Evolutionary conservation across 371 early-diverging fungal genomes (phyloP).

Genomic region (Haplosporangium sp.): DNA sequence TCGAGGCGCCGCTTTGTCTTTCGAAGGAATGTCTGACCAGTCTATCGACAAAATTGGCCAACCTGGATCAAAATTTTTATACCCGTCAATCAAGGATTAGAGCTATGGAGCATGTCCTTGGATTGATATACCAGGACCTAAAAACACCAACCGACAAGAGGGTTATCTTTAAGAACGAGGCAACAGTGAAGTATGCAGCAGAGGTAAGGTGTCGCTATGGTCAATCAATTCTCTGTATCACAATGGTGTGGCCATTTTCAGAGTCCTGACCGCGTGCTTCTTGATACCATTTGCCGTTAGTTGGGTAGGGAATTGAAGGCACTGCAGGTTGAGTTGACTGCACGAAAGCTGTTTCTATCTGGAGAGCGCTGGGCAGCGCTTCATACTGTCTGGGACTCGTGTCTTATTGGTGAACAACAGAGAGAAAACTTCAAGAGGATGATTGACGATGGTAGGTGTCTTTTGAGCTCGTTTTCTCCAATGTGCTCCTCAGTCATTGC

Average conservation of each 20-base stretch:
- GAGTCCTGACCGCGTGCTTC: too few species aligned
- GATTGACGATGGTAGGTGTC: constrained; percentile 49
- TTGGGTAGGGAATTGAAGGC: constrained; percentile 56
- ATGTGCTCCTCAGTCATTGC: neutral
- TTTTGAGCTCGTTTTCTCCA: neutral
- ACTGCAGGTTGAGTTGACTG: constrained; percentile 58
- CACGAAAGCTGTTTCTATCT: constrained; percentile 58
- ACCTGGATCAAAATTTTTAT: constrained; percentile 43
- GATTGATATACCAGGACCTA: constrained; percentile 45
- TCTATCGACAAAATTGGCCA: constrained; percentile 30
- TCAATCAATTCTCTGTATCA: neutral
- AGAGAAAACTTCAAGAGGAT: constrained; percentile 23
- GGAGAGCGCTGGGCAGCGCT: constrained; percentile 47
- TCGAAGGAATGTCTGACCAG: constrained; percentile 43
- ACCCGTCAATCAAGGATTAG: constrained; percentile 50
- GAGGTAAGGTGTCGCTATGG: constrained; percentile 21
- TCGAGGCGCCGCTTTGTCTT: constrained; percentile 47
- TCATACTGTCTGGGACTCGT: constrained; percentile 57
- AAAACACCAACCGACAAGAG: constrained; percentile 11
- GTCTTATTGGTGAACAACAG: constrained; percentile 16
- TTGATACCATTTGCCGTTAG: constrained; percentile 10
- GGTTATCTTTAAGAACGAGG: constrained; percentile 33
- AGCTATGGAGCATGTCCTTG: constrained; percentile 46
- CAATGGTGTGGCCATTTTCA: too few species aligned
- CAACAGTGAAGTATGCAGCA: constrained; percentile 47